Evolutionary conservation across 768 basidiomycete genomes (phyloP), one percentile per base, ranked within the genome.

Genomic region (Saitozyma podzolica): DNA sequence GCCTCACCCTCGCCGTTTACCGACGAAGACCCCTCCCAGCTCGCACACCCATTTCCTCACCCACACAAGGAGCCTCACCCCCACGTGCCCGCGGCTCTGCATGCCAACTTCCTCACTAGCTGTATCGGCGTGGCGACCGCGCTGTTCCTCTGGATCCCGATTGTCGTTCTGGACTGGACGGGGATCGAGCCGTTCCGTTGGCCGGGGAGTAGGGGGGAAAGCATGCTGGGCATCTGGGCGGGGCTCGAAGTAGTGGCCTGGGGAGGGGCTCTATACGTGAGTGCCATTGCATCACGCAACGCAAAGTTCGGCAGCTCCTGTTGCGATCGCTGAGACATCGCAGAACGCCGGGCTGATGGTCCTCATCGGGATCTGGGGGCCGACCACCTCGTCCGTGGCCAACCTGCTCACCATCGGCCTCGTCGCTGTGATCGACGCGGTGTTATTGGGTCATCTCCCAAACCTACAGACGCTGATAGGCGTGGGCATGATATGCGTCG

Each of bases 381-480:
- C 92, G 7, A 86, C 93, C 48, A 85, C 92, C 49, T 86, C 87
- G 9, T 91, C 90, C 2, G 92, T 96, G 40, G 92, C 92, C 50
- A 92, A 86, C 78, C 84, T 98, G n/a, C 83, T 95, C n/a, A 93
- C 93, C 6, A 94, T 95, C 67, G 90, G 95, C 43, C 84, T 96
- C 54, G 90, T 92, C 13, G 85, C 92, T 52, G 70, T 91, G 14
- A 86, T 89, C 48, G 93, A 97, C 79, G 83, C 88, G 8, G 66
- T 88, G 16, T 88, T 92, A 64, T 87, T 90, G 3, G 76, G 84
- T 45, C 83, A 86, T 43, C 82, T 84, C 0, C 75, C 92, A 61
- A 91, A 88, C 0, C 29, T 84, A 3, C 88, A 88, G 84, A 90
- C 90, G 59, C 64, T 93, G 17, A 50, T 87, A 10, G 94, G 94